Base-by-base conservation (phyloP, 768 basidiomycete species). In the Tricholoma sp. region DNA sequence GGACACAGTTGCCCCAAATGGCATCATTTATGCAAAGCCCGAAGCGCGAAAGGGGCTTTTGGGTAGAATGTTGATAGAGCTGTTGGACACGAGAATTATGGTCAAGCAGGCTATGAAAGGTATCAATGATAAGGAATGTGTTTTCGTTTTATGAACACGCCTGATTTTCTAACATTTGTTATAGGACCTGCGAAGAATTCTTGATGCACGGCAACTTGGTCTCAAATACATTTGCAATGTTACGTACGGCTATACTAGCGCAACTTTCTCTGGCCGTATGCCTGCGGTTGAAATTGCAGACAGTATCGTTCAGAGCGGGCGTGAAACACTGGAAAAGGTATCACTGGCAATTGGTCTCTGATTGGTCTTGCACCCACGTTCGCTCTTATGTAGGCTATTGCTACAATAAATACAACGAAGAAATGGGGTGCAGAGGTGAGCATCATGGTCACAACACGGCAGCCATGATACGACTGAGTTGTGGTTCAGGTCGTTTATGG, bases 211-310 rank as follows among this genome's bases (percentile, higher is more conserved):
- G 2, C 96, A 98, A 66, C 81, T 97, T 2, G 85, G 92, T 55
- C 78, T 99, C 49, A 98, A 99, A 72, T 95, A 88, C 61, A 95
- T 99, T 47, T 83, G 91, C 36, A 94, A 98, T 66, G 89, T 91
- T 39, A 98, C 93, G 0, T 98, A 99, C 64, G 96, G 97, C 0
- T 98, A 99, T 67, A 98, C 96, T 0, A 81, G 89, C 57, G 97
- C 97, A 2, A 89, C 90, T 1, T 97, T 86, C 66, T 98, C 95
- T 13, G 97, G 97, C 2, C 79, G 97, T 49, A 98, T 99, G 97
- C 97, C 97, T 20, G 93, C 91, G 9, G 95, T 98, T 17, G 95
- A 98, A 69, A 93, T 99, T 39, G 97, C 97, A 0, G 97, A 99
- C 64, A 93, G 93, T 55, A 98, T 98, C 62, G 96, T 99, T 0